Conservation (phyloP, 345 rosid species). For the Zanthoxylum bungeanum region DNA sequence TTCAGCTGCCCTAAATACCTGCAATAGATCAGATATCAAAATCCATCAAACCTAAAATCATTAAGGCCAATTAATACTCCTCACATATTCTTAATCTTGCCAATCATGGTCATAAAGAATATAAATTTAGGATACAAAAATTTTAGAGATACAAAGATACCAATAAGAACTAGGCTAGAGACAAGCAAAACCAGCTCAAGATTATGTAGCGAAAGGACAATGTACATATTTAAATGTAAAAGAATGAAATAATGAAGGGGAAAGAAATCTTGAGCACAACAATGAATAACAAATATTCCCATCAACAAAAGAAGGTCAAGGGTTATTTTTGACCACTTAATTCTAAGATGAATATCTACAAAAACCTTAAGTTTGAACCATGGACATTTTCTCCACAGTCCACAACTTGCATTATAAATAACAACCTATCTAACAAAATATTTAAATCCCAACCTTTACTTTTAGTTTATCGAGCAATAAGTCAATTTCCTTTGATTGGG, state of each 20-base stretch:
- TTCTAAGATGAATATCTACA: background rate
- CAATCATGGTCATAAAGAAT: background rate
- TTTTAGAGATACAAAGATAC: background rate
- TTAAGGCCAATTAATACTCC: background rate
- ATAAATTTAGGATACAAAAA: background rate
- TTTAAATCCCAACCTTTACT: background rate
- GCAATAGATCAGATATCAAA: slow-evolving; percentile 3
- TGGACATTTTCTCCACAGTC: background rate
- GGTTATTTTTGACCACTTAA: background rate
- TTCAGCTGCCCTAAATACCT: slow-evolving; percentile 77
- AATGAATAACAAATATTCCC: background rate
- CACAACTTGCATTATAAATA: background rate
- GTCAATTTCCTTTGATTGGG: background rate
- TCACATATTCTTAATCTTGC: background rate
- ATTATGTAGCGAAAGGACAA: background rate
- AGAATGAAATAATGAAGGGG: background rate
- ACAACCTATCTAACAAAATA: background rate
- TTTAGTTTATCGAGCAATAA: background rate
- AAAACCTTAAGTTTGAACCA: background rate
- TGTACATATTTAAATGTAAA: background rate
- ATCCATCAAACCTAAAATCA: background rate
- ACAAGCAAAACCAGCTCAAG: background rate
- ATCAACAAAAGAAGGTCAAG: background rate
- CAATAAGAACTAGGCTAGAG: too few species aligned
- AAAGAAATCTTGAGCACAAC: background rate